Base-by-base conservation (phyloP, 192 early-diverging fungal species). In the Obelidium mucronatum region DNA sequence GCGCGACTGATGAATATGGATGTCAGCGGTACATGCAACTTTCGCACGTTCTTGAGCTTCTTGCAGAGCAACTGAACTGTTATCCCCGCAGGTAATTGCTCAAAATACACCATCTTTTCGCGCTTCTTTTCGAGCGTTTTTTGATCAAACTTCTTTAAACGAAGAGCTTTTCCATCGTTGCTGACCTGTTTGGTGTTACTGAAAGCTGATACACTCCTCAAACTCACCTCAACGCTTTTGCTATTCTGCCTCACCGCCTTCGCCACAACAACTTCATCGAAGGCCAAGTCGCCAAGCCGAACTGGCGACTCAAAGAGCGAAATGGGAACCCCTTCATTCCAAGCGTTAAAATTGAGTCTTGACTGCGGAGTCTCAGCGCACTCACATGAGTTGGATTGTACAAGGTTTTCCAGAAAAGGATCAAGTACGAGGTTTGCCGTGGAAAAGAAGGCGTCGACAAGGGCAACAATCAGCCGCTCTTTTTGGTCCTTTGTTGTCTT, bases 181-280 rank as follows among this genome's bases (percentile, higher is more conserved):
- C 77, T 82, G 13, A 78, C 42, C 63, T 68, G 53, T 26, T 13
- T 35, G 37, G 39, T 74, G 40, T 75, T 53, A 1, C 33, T 13
- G 59, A n/a, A 65, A 74, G 2, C 24, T 11, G 3, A 33, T 3
- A 44, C 2, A 3, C 34, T 22, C 8, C 48, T 15, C 33, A 8
- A 53, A 26, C 66, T 76, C 34, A 40, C 65, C 33, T 59, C 13
- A 37, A 61, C 37, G 24, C 37, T 78, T 40, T 37, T 48, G 34
- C 35, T 62, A 30, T 2, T 22, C 17, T 36, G 33, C 22, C 80
- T 37, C n/a, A 79, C 63, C 1, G 77, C 81, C 33, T 76, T 70
- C 8, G 81, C 81, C 8, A 82, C 77, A 51, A 82, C 77, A 11
- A 58, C 73, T 2, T 79, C 77, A 65, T 82, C 81, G 33, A 39